Evolutionary conservation across 495 filamentous ascomycete species (phyloP), one percentile per base, ranked within the genome.

Genomic region (Entonaema liquescens): DNA sequence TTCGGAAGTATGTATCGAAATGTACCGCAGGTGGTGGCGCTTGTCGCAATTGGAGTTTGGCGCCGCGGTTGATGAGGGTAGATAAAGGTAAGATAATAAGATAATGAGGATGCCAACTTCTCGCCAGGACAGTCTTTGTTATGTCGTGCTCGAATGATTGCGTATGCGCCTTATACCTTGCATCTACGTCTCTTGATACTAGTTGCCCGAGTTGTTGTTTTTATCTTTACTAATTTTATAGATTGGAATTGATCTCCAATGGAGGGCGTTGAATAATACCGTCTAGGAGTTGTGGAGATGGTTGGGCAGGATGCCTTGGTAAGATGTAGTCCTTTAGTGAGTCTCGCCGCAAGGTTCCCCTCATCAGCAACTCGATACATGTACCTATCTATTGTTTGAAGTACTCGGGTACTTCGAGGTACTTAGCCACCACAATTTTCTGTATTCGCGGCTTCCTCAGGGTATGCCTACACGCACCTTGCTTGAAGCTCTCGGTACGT

Each of bases 271-370:
- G 13, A 53, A 29, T 5, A 29, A 29, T 53, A 28, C 49, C 49
- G 5, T 28, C 26, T 29, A 53, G 29, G 6, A 25, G 11, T 12
- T 29, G 49, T 29, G 49, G 49, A 53, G 49, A 53, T 53, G 49
- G 49, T 53, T 53, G 49, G 49, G 49, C 49, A 53, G 49, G 13
- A 53, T 50, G 44, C 23, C 21, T 50, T 50, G 17, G 44, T 19
- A 21, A 49, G 44, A 49, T 49, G 11, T 13, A n/a, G 8, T 53
- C 25, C 15, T 5, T 29, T 53, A 26, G 21, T 47, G 19, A 47
- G 42, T 53, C 21, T 29, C 5, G 49, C 49, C 13, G 26, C 49
- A 53, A 53, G 49, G 49, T 53, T 53, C 49, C 49, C 49, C 49
- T 53, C 49, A 26, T 12, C 49, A 29, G 23, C 49, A 21, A 21